phyloP scores from a whole-genome alignment of 495 filamentous ascomycete species.

The Symbiotaphrina buchneri region DNA sequence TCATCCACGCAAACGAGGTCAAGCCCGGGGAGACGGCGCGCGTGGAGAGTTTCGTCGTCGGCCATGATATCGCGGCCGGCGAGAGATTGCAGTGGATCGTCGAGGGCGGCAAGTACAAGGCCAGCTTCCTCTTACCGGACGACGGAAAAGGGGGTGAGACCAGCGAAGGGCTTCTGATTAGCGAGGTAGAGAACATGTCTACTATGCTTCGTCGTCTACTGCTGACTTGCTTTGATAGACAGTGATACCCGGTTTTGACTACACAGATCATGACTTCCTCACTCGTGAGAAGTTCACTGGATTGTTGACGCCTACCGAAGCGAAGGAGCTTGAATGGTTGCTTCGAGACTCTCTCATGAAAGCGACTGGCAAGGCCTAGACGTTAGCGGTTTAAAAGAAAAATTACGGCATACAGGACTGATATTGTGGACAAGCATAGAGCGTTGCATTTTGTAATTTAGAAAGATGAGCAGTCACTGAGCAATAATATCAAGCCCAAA shows the following conservation, averaged over 20 bases:
- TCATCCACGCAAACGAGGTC: slow-evolving; percentile 29
- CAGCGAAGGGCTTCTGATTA: slow-evolving; percentile 31
- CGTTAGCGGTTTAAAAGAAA: too few species aligned
- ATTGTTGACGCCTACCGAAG: slow-evolving; percentile 23
- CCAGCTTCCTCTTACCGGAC: slow-evolving; percentile 30
- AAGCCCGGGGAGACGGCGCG: slow-evolving; percentile 13
- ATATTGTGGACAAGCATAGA: too few species aligned
- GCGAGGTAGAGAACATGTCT: slow-evolving; percentile 19
- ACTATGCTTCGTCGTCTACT: not conserved
- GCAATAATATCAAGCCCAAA: too few species aligned
- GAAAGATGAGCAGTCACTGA: too few species aligned
- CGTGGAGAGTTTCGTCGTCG: slow-evolving; percentile 40
- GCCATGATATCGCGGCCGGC: slow-evolving; percentile 25
- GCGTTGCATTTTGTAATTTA: too few species aligned
- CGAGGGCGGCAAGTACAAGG: slow-evolving; percentile 40
- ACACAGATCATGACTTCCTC: slow-evolving; percentile 39
- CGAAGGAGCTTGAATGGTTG: slow-evolving; percentile 26
- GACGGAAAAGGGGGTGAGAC: slow-evolving; percentile 12
- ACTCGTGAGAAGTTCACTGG: slow-evolving; percentile 16
- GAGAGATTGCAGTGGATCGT: slow-evolving; percentile 48
- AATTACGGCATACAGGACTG: too few species aligned
- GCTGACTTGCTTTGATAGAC: slow-evolving; percentile 11
- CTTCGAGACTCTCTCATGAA: too few species aligned
- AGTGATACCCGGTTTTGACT: slow-evolving; percentile 44
- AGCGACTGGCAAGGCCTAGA: too few species aligned